phyloP scores from a whole-genome alignment of 2,329 filamentous ascomycete species.

The Ceratocystis papillata region DNA sequence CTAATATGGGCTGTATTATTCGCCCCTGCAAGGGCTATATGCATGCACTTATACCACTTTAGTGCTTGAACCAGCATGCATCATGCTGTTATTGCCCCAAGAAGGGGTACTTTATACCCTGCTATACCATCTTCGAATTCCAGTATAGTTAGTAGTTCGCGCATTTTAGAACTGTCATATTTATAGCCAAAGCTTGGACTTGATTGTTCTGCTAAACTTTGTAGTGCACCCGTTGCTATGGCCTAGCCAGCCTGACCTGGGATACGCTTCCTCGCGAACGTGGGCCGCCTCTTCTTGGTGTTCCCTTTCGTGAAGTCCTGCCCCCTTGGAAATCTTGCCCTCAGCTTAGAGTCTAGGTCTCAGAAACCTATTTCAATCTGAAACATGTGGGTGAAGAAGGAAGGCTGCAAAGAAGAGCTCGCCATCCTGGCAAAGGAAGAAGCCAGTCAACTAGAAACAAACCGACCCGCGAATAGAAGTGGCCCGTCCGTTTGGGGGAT shows the following conservation, averaged over 20 bases:
- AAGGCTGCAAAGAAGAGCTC: not conserved
- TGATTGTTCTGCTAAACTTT: not conserved
- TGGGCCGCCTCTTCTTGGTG: too few relatives aligned
- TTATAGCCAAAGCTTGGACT: constrained; percentile 1
- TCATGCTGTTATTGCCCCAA: not conserved
- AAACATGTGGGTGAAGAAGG: constrained; percentile 7
- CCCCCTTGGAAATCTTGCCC: constrained; percentile 1
- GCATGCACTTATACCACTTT: constrained; percentile 13
- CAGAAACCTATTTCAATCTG: constrained; percentile 13
- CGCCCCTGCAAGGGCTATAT: constrained; percentile 10
- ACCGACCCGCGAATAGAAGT: not conserved
- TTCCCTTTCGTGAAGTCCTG: not conserved
- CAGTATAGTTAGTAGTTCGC: not conserved
- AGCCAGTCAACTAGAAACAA: not conserved
- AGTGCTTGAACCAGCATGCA: not conserved
- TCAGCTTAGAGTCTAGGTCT: constrained; percentile 8
- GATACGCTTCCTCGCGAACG: too few relatives aligned
- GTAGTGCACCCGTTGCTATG: not conserved
- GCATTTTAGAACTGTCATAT: not conserved
- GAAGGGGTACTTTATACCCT: not conserved
- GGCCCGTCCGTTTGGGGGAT: not conserved
- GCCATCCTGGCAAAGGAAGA: not conserved
- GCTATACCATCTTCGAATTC: not conserved
- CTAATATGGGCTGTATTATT: not conserved
- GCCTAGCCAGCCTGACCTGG: not conserved